Evolutionary conservation across 768 basidiomycete species (phyloP).

Genomic region (Termitomyces sp.): DNA sequence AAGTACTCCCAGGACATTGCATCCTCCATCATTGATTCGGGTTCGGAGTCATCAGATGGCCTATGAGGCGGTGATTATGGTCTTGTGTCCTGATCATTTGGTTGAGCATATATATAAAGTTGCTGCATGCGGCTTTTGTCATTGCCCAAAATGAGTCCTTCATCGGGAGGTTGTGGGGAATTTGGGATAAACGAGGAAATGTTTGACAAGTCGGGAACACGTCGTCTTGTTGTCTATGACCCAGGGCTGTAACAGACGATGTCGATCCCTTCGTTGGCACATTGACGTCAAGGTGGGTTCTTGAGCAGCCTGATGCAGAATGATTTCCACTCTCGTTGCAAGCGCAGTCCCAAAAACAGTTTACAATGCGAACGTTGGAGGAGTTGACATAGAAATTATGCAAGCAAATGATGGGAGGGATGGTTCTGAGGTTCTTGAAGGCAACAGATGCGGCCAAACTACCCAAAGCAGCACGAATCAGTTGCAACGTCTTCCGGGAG

Average conservation of each 20-base stretch:
- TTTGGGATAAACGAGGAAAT: not conserved
- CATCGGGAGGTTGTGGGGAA: not conserved
- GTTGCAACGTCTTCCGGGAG: conserved; percentile 4
- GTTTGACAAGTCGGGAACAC: not conserved
- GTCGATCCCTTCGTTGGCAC: not conserved
- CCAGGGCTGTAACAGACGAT: not conserved
- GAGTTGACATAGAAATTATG: not conserved
- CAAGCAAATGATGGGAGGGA: not conserved
- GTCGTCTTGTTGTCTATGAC: not conserved
- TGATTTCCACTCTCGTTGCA: not conserved
- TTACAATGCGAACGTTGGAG: not conserved
- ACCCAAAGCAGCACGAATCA: not conserved
- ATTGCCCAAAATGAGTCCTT: not conserved
- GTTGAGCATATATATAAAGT: not conserved
- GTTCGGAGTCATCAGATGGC: not conserved
- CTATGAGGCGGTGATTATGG: not conserved
- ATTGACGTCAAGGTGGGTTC: not conserved
- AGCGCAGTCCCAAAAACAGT: not conserved
- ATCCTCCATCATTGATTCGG: not conserved
- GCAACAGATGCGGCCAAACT: not conserved
- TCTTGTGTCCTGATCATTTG: conserved; percentile 4
- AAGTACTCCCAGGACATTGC: not conserved
- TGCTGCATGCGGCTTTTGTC: not conserved
- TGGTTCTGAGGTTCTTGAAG: not conserved
- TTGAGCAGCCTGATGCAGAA: not conserved